Evolutionary conservation across 2,329 filamentous ascomycete species (phyloP).

Genomic region (Colletotrichum sp.): DNA sequence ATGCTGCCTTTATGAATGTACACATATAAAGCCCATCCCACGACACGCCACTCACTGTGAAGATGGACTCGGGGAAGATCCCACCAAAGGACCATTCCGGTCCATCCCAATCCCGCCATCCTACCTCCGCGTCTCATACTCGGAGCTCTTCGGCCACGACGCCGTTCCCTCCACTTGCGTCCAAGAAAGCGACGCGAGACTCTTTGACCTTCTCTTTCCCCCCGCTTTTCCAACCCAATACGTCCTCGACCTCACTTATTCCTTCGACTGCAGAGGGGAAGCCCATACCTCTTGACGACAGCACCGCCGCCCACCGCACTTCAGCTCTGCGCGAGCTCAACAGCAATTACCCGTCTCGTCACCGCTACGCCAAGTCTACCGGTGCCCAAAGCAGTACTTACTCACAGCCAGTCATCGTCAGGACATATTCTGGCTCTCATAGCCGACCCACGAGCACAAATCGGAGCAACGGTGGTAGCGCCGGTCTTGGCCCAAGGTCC

Average conservation of each 20-base stretch:
- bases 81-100: constrained; percentile 4
- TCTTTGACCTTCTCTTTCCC: constrained; percentile 55
- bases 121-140: neutral
- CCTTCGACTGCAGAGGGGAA: constrained; percentile 61
- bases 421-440: constrained; percentile 62
- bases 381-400: constrained; percentile 63
- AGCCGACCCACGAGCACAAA: constrained; percentile 35
- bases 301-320: constrained; percentile 61
- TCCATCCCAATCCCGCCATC: constrained; percentile 1
- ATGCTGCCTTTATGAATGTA: constrained; percentile 2
- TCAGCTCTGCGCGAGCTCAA: constrained; percentile 65
- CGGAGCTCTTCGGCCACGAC: neutral
- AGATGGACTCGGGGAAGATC: constrained; percentile 11
- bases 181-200: constrained; percentile 23
- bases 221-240: constrained; percentile 51
- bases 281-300: constrained; percentile 61
- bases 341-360: constrained; percentile 60
- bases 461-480: constrained; percentile 19
- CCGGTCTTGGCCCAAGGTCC: neutral
- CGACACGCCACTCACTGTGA: neutral
- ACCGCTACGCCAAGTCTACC: constrained; percentile 61
- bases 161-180: constrained; percentile 12
- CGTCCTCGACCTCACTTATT: constrained; percentile 58
- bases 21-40: constrained; percentile 9
- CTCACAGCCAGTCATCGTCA: constrained; percentile 69